These are phyloP conservation scores for Eucalyptus guilfoylei DNA, from an alignment of 345 rosid species.

Conservation along the genomic window DNA sequence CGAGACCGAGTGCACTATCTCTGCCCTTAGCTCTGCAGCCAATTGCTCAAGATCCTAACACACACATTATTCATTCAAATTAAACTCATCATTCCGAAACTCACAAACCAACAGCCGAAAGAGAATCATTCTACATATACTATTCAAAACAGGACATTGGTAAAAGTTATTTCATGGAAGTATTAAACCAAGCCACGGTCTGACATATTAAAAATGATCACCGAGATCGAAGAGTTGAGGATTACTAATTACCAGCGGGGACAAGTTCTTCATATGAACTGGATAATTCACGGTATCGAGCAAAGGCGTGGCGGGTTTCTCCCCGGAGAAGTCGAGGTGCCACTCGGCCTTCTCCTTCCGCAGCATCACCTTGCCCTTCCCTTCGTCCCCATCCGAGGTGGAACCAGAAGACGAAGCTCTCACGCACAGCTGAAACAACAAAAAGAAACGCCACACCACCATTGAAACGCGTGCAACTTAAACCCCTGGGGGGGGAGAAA, in stretches of 20 bases:
- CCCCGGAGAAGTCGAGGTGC: slow-evolving; percentile 33
- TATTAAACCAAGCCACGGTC: background rate
- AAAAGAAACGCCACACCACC: background rate
- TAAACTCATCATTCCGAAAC: background rate
- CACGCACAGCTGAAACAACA: slow-evolving; percentile 12
- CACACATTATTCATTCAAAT: background rate
- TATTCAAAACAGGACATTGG: background rate
- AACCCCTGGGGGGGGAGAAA: background rate
- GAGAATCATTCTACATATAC: background rate
- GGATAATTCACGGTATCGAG: slow-evolving; percentile 67
- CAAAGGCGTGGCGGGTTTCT: slow-evolving; percentile 58
- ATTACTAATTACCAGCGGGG: slow-evolving; percentile 23
- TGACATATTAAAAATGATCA: background rate
- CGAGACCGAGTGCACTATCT: slow-evolving; percentile 39
- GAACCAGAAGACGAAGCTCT: slow-evolving; percentile 19
- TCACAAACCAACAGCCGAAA: background rate
- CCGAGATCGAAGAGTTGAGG: background rate
- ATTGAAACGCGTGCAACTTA: background rate
- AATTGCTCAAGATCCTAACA: slow-evolving; percentile 58
- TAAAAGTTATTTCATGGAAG: background rate
- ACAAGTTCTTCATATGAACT: slow-evolving; percentile 60
- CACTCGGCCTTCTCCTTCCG: slow-evolving; percentile 22
- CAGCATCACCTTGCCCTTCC: slow-evolving; percentile 8
- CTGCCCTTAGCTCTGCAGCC: slow-evolving; percentile 55
- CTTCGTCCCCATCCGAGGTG: slow-evolving; percentile 17